Evolutionary conservation across 768 basidiomycete species (phyloP), one percentile per base, ranked within the genome.

Genomic region (Psilocybe subaeruginosa): DNA sequence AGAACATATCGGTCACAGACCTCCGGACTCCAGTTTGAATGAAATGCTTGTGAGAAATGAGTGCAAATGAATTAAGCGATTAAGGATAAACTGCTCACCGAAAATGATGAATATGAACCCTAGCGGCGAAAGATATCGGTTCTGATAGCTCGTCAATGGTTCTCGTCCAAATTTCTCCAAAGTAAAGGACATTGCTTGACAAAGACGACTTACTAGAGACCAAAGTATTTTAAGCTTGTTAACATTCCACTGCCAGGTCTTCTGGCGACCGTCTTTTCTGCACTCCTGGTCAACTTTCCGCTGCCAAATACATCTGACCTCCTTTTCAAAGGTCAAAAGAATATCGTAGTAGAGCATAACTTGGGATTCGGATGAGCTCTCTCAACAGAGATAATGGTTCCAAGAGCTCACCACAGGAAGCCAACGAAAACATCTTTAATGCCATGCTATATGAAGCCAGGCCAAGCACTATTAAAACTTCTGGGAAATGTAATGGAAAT

Each of bases 101-200:
- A 56, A 30, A 17, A 51, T 55, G 29, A 61, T 49, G 14, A 56
- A 30, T 23, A 56, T 50, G 35, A 56, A 61, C 23, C 60, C 60
- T 19, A 56, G 35, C 8, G 60, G 60, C 12, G 60, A 30, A 29
- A 61, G 54, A 27, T 61, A 61, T 27, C 60, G 54, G 23, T 61
- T 61, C 60, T 61, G 29, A 17, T 9, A 33, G 33, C 2, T 29
- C 4, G 12, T 50, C 12, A 29, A 14, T 3, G 8, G 11, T 35
- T 35, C 7, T 35, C 33, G 6, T 35, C 7, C 33, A 35, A 11
- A 35, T 4, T 6, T 53, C 3, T 31, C 29, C 11, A 30, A 11
- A 12, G 30, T 4, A 8, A 2, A 35, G n/a, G 14, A 11, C 41
- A 1, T 43, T 35, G 6, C 16, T 6, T 8, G 31, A 33, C 19